phyloP scores from a whole-genome alignment of 2,329 filamentous ascomycete species.

The Trichoderma pleuroti region DNA sequence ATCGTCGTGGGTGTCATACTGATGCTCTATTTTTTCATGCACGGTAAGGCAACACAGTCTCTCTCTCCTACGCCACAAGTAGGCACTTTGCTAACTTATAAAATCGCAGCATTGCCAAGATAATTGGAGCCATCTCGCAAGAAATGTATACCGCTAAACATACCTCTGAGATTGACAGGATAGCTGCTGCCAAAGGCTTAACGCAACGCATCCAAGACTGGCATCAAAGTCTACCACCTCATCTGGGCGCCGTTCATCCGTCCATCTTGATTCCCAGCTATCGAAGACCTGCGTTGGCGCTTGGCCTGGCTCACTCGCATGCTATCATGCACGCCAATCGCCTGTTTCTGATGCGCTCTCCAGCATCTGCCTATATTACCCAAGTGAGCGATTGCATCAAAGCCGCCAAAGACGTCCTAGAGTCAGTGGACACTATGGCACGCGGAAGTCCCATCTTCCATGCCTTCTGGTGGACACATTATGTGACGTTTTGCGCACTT shows the following conservation, averaged over 20 bases:
- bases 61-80: rapidly evolving
- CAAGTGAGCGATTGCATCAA: conserved; percentile 43
- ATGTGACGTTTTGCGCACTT: conserved; percentile 51
- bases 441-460: conserved; percentile 41
- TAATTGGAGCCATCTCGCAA: conserved; percentile 38
- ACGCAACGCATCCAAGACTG: conserved; percentile 39
- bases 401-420: conserved; percentile 44
- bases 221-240: conserved; percentile 39
- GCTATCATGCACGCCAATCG: conserved; percentile 55
- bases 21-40: conserved; percentile 46
- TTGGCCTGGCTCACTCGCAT: conserved; percentile 53
- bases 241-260: conserved; percentile 42
- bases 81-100: neutral
- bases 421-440: conserved; percentile 42
- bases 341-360: conserved; percentile 46
- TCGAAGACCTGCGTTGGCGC: conserved; percentile 47
- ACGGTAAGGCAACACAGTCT: conserved; percentile 26
- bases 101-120: conserved; percentile 33
- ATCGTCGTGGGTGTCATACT: conserved; percentile 45
- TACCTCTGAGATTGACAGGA: conserved; percentile 35
- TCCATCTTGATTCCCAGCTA: conserved; percentile 45
- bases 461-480: conserved; percentile 53
- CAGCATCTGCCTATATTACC: conserved; percentile 20
- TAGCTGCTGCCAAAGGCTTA: conserved; percentile 37
- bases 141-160: conserved; percentile 40